Base-by-base conservation (phyloP, 306 rosid genomes). In the Rosa chinensis region DNA sequence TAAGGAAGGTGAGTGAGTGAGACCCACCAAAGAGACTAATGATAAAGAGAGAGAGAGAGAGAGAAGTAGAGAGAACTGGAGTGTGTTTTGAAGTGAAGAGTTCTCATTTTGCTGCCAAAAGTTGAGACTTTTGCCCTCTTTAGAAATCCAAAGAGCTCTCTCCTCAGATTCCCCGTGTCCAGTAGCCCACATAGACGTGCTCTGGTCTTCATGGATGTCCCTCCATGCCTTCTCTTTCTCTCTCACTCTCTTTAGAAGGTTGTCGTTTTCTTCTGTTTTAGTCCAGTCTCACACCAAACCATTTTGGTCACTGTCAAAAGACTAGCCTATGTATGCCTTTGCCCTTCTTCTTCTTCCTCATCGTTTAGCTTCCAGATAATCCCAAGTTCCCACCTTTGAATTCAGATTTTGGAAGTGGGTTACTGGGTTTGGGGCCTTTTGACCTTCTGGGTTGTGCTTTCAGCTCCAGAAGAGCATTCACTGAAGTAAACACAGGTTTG, bases 231-330 rank as follows among this genome's bases (percentile, higher is more conserved):
- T 77, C 78, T 47, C 75, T 66, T 72, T 59, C 23, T 16, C 21
- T 13, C 20, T 50, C 61, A 32, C 37, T 32, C 37, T 32, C 37
- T 28, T 17, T 25, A 4, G 18, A 1, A 16, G 40, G 32, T 66
- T 90, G 93, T 92, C 90, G 70, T 78, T 85, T 87, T 84, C 86
- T 84, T 63, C 55, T 59, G 68, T 47, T 82, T 75, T 77, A 75
- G 92, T 92, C 90, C 83, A 90, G 84, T 82, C 77, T 35, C 68
- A 39, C 80, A 83, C 91, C 86, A 77, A 85, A 86, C 89, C 85
- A 84, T 77, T 73, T 79, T 77, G 48, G 81, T 79, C 59, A 71
- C 74, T 74, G 32, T 80, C 84, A 67, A 76, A 32, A 61, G 77
- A 63, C 63, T 77, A 84, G 82, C 81, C 85, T 79, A 68, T 84